These are phyloP conservation scores for Aspergillus hancockii DNA, from an alignment of 495 filamentous ascomycete genomes.

Conservation along the genomic window DNA sequence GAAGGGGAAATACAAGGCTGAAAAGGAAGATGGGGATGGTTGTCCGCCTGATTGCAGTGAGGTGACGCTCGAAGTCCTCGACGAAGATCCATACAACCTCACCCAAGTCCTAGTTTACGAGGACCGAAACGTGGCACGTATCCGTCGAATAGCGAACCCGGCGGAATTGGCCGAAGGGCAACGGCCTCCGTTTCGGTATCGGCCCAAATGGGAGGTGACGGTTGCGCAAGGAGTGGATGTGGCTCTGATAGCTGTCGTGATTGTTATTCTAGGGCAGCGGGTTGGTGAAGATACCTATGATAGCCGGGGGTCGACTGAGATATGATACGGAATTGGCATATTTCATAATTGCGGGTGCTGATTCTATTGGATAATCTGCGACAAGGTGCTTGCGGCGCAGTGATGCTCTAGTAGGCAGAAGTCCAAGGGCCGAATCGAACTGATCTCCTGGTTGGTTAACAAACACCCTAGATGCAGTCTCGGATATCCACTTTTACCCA, in stretches of 20 bases:
- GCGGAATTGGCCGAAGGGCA: slow-evolving; percentile 17
- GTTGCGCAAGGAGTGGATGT: slow-evolving; percentile 21
- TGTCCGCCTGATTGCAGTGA: not conserved
- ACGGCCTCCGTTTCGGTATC: slow-evolving; percentile 20
- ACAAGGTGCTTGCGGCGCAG: not conserved
- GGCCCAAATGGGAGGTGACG: slow-evolving; percentile 18
- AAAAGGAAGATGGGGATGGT: not conserved
- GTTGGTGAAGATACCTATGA: not conserved
- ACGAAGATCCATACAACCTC: slow-evolving; percentile 17
- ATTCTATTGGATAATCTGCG: not conserved
- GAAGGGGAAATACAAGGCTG: not conserved
- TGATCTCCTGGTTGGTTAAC: too few species aligned
- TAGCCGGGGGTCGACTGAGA: not conserved
- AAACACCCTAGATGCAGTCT: too few species aligned
- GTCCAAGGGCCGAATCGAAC: too few species aligned
- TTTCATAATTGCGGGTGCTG: not conserved
- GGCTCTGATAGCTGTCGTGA: slow-evolving; percentile 16
- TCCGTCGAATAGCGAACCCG: slow-evolving; percentile 14
- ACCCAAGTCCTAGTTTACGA: slow-evolving; percentile 16
- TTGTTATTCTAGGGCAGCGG: slow-evolving; percentile 14
- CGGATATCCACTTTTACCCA: too few species aligned
- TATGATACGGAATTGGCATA: not conserved
- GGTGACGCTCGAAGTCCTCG: slow-evolving; percentile 16
- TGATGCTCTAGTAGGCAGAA: too few species aligned
- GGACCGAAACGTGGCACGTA: slow-evolving; percentile 11